Conservation (phyloP, 164 flowering plant genomes). For the Dillenia turbinata region DNA sequence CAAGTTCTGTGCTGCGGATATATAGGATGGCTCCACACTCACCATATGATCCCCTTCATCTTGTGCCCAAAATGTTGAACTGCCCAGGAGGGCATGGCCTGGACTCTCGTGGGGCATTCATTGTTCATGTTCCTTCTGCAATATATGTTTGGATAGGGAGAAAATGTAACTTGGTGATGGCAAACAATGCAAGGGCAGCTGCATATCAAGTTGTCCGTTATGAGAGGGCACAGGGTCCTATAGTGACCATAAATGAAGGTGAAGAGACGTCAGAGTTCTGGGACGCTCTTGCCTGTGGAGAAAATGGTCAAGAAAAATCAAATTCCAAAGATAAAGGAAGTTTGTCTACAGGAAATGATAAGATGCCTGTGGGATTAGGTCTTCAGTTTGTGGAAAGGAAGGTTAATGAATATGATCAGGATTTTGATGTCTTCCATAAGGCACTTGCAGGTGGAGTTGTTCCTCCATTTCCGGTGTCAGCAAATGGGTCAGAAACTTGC, state of each 20-base stretch:
- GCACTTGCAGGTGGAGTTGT: slow-evolving; percentile 75
- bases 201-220: slow-evolving; percentile 73
- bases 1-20: slow-evolving; percentile 63
- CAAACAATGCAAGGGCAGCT: slow-evolving; percentile 47
- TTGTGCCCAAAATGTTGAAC: slow-evolving; percentile 67
- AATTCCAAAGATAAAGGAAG: slow-evolving; percentile 4
- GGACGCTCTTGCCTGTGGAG: slow-evolving; percentile 46
- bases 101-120: slow-evolving; percentile 85
- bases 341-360: slow-evolving; percentile 6
- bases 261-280: slow-evolving; percentile 67
- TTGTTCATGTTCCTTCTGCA: slow-evolving; percentile 63
- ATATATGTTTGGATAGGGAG: slow-evolving; percentile 77
- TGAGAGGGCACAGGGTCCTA: slow-evolving; percentile 61
- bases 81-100: slow-evolving; percentile 40
- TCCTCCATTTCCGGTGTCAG: slow-evolving; percentile 53
- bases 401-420: slow-evolving; percentile 54
- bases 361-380: slow-evolving; percentile 8
- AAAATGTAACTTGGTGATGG: slow-evolving; percentile 48
- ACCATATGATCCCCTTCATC: slow-evolving; percentile 75
- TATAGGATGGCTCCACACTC: slow-evolving; percentile 88
- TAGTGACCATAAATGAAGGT: slow-evolving; percentile 53
- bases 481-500: slow-evolving; percentile 44
- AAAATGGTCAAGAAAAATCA: slow-evolving; percentile 20
- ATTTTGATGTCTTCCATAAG: slow-evolving; percentile 60
- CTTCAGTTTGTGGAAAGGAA: slow-evolving; percentile 33